Conservation (phyloP, 2,329 filamentous ascomycete genomes). For the Westerdykella aurantiaca region DNA sequence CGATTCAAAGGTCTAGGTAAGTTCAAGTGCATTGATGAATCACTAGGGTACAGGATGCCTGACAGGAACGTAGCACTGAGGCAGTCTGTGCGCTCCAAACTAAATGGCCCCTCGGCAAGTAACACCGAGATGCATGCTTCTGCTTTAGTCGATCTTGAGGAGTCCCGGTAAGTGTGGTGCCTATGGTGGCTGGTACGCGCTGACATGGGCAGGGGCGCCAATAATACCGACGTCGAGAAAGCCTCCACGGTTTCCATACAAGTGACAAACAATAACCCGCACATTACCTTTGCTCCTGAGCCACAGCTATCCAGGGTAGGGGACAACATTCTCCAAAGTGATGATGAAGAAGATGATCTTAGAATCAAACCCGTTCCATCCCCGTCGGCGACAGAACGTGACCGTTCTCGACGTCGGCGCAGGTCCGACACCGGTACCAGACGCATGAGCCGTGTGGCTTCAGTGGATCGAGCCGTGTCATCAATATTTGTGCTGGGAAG, state of each 20-base stretch:
- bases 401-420: slow-evolving; percentile 2
- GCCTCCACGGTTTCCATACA: background rate
- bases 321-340: too few relatives aligned
- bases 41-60: background rate
- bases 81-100: background rate
- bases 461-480: slow-evolving; percentile 37
- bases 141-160: background rate
- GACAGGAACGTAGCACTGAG: background rate
- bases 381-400: too few relatives aligned
- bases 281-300: background rate
- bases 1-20: slow-evolving; percentile 37
- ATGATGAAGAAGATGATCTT: too few relatives aligned
- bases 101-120: background rate
- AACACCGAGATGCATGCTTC: background rate
- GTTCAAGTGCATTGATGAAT: background rate
- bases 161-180: background rate
- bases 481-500: slow-evolving; percentile 40
- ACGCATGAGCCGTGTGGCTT: slow-evolving; percentile 27
- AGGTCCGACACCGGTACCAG: slow-evolving; percentile 7
- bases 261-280: background rate
- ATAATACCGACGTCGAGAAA: background rate
- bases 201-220: background rate
- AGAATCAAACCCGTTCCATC: too few relatives aligned
- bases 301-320: background rate
- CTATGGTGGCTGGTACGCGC: background rate